Conservation (phyloP, 306 rosid species). For the Abrus precatorius region DNA sequence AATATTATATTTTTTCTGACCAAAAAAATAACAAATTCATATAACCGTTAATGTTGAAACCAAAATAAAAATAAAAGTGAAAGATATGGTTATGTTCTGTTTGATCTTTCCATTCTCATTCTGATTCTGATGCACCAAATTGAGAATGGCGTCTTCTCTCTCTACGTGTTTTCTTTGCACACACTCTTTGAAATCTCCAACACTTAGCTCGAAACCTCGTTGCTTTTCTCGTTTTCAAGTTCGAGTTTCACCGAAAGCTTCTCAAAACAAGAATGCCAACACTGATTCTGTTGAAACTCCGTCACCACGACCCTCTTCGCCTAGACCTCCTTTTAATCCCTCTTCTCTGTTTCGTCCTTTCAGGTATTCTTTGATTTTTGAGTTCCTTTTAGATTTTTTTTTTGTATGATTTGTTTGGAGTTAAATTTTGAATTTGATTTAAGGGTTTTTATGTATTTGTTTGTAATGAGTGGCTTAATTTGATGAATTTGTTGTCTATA, state of each 20-base stretch:
- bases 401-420: background rate
- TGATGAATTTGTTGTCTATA: constrained; percentile 1
- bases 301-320: constrained; percentile 10
- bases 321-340: constrained; percentile 22
- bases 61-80: background rate
- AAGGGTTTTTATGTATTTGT: background rate
- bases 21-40: constrained; percentile 25
- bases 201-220: constrained; percentile 33
- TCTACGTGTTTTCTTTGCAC: constrained; percentile 33
- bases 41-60: constrained; percentile 27
- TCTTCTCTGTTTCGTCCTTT: constrained; percentile 42
- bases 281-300: constrained; percentile 47
- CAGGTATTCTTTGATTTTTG: constrained; percentile 36
- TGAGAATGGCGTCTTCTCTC: constrained; percentile 49
- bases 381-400: constrained; percentile 31
- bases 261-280: constrained; percentile 39
- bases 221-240: constrained; percentile 33
- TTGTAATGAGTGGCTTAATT: background rate
- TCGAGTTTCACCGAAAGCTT: constrained; percentile 42
- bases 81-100: constrained; percentile 46
- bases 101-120: background rate
- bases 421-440: background rate
- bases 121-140: constrained; percentile 28
- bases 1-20: constrained; percentile 5
- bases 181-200: constrained; percentile 26